These are phyloP conservation scores for Hypoxylon lenormandii DNA, from an alignment of 495 filamentous ascomycete species.

Conservation along the genomic window DNA sequence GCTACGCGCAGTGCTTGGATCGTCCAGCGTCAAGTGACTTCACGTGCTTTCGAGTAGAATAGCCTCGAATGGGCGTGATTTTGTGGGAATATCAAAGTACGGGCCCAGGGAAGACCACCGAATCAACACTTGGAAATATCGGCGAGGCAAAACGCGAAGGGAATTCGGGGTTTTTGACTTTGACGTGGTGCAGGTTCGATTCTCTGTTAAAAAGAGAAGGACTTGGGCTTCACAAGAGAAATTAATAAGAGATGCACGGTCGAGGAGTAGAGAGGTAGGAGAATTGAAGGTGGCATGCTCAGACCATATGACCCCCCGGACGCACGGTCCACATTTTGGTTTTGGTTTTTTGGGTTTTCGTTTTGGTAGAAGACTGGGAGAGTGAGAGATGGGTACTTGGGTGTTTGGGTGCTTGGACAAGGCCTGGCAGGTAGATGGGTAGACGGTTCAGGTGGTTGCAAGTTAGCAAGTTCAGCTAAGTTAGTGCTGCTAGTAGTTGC, in stretches of 20 bases:
- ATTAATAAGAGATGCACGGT: conserved; percentile 41
- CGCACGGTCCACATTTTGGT: conserved; percentile 49
- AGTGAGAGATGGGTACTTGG: too few species aligned
- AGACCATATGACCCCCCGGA: conserved; percentile 51
- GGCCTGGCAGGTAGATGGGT: too few species aligned
- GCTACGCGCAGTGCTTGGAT: conserved; percentile 46
- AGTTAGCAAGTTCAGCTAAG: too few species aligned
- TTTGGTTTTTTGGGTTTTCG: too few species aligned
- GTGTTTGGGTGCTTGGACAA: too few species aligned
- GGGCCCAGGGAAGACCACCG: conserved; percentile 36
- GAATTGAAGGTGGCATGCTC: conserved; percentile 52
- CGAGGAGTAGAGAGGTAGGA: conserved; percentile 44
- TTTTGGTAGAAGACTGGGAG: too few species aligned
- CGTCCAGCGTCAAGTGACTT: conserved; percentile 53
- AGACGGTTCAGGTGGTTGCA: too few species aligned
- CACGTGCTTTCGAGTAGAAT: conserved; percentile 51
- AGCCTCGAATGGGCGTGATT: conserved; percentile 51
- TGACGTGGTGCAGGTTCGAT: conserved; percentile 23
- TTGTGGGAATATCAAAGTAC: conserved; percentile 47
- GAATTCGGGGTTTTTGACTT: conserved; percentile 5
- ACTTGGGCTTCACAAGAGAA: conserved; percentile 45
- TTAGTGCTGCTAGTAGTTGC: too few species aligned
- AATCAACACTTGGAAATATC: conserved; percentile 35
- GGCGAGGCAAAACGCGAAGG: conserved; percentile 28
- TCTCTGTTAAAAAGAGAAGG: conserved; percentile 37